Conservation (phyloP, 2,329 filamentous ascomycete species). For the Fusarium sp. region DNA sequence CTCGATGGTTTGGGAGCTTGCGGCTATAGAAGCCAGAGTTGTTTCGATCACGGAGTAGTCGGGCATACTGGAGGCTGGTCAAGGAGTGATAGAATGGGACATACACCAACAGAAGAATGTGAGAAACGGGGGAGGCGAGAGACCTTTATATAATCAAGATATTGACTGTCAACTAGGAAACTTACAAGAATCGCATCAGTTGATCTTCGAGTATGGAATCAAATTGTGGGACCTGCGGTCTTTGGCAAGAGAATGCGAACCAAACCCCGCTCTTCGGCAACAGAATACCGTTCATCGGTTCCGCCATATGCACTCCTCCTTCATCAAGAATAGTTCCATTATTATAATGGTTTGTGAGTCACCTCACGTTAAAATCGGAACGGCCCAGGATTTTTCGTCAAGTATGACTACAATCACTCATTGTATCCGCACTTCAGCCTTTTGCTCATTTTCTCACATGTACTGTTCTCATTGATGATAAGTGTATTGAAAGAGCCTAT, state of each 20-base stretch:
- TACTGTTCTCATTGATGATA: too few species aligned
- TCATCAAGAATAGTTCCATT: neutral
- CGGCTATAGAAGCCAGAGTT: conserved; percentile 51
- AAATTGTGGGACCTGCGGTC: conserved; percentile 1
- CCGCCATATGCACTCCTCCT: neutral
- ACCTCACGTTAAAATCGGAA: neutral
- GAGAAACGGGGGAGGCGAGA: too few species aligned
- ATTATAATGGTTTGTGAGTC: conserved; percentile 3
- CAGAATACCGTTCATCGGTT: neutral
- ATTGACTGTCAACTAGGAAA: neutral
- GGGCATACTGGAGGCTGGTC: conserved; percentile 20
- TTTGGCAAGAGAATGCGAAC: neutral
- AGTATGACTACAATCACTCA: neutral
- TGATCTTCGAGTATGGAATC: conserved; percentile 10
- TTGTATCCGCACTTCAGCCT: too few species aligned
- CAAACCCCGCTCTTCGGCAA: conserved; percentile 34
- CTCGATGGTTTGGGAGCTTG: conserved; percentile 45
- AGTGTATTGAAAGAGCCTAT: neutral
- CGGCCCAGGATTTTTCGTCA: neutral
- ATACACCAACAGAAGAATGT: neutral
- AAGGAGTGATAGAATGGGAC: neutral
- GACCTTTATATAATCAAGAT: neutral
- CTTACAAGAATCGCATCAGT: neutral
- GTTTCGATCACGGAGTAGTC: conserved; percentile 46
- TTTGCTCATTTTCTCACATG: too few species aligned